Base-by-base conservation (phyloP, 2,329 filamentous ascomycete species). In the Coniochaeta prunicola region DNA sequence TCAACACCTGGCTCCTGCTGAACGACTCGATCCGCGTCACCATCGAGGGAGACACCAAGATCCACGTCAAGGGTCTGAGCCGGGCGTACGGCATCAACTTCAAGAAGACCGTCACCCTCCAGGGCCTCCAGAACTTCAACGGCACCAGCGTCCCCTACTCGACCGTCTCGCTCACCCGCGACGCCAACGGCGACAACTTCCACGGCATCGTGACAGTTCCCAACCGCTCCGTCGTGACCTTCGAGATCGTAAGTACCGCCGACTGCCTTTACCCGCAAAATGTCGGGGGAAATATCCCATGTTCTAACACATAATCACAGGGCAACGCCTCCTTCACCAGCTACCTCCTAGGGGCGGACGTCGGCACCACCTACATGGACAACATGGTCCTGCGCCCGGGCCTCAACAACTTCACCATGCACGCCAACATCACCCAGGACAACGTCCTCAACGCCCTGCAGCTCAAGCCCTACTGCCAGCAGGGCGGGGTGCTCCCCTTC, bases 261-360 rank as follows among this genome's bases (percentile, higher is more conserved):
- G n/a, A n/a, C n/a, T n/a, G n/a, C 59, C 42, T 45, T 21, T n/a
- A 4, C 36, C 13, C 12, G 34, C 34, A 15, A 6, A 15, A 36
- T 8, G 10, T 36, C 34, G n/a, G n/a, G n/a, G n/a, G n/a, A n/a
- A n/a, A n/a, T 36, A 15, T 36, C 7, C 34, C 50, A 19, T 54
- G 7, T 8, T 53, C 54, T 56, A 38, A 42, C 36, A 56, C 38
- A 38, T 10, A 48, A 10, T n/a, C 19, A 5, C 59, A 85, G 77
- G 87, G 87, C 65, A 87, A 89, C 65, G 76, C 83, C 36, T 81
- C 80, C 30, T 87, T 88, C 71, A 72, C 77, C 70, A 84, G 84
- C 67, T 82, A 75, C 65, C 76, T 86, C 57, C 75, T 79, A 50
- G 78, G 75, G 53, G 64, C 71, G 50, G 62, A 73, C 1, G 76